phyloP scores from a whole-genome alignment of 2,329 filamentous ascomycete species.

The Ascochyta clinopodiicola region DNA sequence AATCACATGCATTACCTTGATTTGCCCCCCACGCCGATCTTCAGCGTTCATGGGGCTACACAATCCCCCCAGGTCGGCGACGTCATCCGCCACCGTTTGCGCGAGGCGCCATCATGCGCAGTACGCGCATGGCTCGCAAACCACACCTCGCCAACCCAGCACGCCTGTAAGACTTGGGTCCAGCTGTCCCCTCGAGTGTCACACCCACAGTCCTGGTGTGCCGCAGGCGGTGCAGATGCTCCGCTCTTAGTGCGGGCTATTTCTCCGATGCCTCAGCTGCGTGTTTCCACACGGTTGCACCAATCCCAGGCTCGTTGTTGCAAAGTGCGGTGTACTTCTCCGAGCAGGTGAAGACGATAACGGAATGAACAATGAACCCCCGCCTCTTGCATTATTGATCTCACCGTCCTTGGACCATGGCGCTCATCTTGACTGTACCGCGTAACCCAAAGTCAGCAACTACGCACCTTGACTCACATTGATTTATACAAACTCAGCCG shows the following conservation, averaged over 20 bases:
- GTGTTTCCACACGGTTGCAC: slow-evolving; percentile 8
- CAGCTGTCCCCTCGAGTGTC: slow-evolving; percentile 1
- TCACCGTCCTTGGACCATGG: slow-evolving; percentile 13
- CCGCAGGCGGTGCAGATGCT: not conserved
- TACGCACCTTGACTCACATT: slow-evolving; percentile 8
- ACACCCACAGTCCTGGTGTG: slow-evolving; percentile 12
- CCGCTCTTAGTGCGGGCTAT: slow-evolving; percentile 5
- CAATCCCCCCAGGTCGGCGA: not conserved
- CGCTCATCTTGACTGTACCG: slow-evolving; percentile 2
- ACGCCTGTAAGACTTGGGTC: slow-evolving; percentile 12
- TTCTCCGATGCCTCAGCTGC: slow-evolving; percentile 9
- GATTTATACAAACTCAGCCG: slow-evolving; percentile 4
- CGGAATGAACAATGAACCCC: slow-evolving; percentile 18
- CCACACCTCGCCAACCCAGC: slow-evolving; percentile 6
- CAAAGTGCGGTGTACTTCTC: slow-evolving; percentile 15
- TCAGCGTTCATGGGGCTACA: slow-evolving; percentile 3
- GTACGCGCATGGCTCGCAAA: slow-evolving; percentile 10
- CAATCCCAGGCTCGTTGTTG: slow-evolving; percentile 8
- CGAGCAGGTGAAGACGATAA: slow-evolving; percentile 12
- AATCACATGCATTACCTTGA: slow-evolving; percentile 12
- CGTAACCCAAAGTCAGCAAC: slow-evolving; percentile 5
- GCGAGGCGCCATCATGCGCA: slow-evolving; percentile 13
- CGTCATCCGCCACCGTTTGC: slow-evolving; percentile 15
- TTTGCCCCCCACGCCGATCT: slow-evolving; percentile 7
- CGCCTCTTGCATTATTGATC: slow-evolving; percentile 16